Base-by-base conservation (phyloP, 352 stramenopile species). In the Phytophthora melonis region DNA sequence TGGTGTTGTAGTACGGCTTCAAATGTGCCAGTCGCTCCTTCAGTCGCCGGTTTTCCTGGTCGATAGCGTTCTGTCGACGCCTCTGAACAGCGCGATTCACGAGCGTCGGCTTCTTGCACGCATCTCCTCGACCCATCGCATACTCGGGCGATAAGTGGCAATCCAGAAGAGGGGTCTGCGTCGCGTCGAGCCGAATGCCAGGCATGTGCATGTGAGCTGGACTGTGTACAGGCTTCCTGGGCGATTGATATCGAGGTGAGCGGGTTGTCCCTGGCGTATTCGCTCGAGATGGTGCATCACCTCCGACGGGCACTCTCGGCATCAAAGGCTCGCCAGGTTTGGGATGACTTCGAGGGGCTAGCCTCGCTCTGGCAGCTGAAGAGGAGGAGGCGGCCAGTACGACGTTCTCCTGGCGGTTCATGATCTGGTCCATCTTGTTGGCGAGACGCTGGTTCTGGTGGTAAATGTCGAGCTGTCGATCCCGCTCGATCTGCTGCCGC, bases 401-500 rank as follows among this genome's bases (percentile, higher is more conserved):
- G n/a, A 77, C 66, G 58, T 90, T 92, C 39, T 93, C 86, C 34
- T 90, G 81, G 18, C 86, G 83, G 23, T 86, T 74, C 60, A 86
- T 61, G 39, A 95, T 95, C 49, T 89, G 76, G 21, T 91, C 77
- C 88, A 95, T 93, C 43, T 89, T 93, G 69, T 74, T 76, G 58
- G 81, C 84, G 16, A 95, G 78, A 3, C 79, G 81, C 72, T 92
- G 86, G 70, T 95, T 95, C 66, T 93, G 82, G 18, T 75, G 55
- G 23, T 83, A 90, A 65, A 95, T 93, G 27, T 82, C 75, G 23
- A 77, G 71, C 62, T 93, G 85, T 41, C 77, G 77, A 47, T 95
- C 88, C 47, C 77, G 79, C 50, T 93, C 83, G 34, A 83, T 60
- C 67, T 95, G 88, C 45, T 81, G 70, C 23, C 78, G 80, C 68